phyloP scores from a whole-genome alignment of 139 green algal species.

The Monoraphidium neglectum region DNA sequence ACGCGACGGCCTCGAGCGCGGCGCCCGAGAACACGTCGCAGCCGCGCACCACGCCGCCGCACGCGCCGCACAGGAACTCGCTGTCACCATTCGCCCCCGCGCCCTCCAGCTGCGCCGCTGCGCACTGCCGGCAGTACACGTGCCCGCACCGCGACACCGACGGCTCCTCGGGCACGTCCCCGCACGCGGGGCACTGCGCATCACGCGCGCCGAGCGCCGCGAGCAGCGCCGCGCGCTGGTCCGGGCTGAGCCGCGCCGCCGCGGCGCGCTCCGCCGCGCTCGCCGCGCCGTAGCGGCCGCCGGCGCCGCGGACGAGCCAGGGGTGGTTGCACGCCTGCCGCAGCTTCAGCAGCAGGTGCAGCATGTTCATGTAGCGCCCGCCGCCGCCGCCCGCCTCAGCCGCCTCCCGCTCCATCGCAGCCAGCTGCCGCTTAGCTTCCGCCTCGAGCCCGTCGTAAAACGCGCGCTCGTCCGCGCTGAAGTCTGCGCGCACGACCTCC shows the following conservation, averaged over 20 bases:
- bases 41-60: constrained; percentile 29
- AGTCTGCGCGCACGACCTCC: constrained; percentile 39
- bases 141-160: constrained; percentile 71
- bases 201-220: constrained; percentile 5
- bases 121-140: constrained; percentile 81
- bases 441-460: constrained; percentile 63
- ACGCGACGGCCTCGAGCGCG: constrained; percentile 51
- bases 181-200: constrained; percentile 62
- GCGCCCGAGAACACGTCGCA: constrained; percentile 40
- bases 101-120: constrained; percentile 40
- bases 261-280: constrained; percentile 52
- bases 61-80: constrained; percentile 52
- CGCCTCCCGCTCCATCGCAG: constrained; percentile 8
- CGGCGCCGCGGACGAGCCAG: constrained; percentile 55
- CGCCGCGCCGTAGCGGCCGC: not conserved
- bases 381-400: constrained; percentile 20
- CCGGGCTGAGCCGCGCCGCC: constrained; percentile 45
- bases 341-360: constrained; percentile 83
- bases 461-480: constrained; percentile 53
- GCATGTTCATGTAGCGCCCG: constrained; percentile 84
- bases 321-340: constrained; percentile 94
- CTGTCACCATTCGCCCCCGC: constrained; percentile 6
- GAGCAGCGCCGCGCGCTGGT: constrained; percentile 45
- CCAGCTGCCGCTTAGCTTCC: not conserved
- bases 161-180: constrained; percentile 78